Evolutionary conservation across 495 filamentous ascomycete genomes (phyloP).

Genomic region (Viridothelium virens): DNA sequence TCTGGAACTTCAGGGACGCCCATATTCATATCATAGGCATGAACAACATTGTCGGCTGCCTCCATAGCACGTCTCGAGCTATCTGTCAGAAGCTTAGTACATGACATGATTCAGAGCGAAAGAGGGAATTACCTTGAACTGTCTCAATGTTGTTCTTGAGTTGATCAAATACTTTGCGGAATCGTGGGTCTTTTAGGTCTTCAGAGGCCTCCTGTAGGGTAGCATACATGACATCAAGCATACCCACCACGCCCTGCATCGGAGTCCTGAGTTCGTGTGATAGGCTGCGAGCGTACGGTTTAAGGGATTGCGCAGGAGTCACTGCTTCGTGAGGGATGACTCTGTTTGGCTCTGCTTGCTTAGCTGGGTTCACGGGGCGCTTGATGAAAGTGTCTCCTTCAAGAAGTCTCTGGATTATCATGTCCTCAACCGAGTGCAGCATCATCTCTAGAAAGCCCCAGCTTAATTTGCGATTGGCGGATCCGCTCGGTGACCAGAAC

Average conservation of each 20-base stretch:
- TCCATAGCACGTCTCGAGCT: constrained; percentile 72
- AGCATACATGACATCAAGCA: constrained; percentile 80
- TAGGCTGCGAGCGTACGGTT: constrained; percentile 69
- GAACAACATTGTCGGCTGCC: constrained; percentile 76
- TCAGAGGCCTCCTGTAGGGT: constrained; percentile 65
- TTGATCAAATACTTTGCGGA: constrained; percentile 51
- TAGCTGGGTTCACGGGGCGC: constrained; percentile 10
- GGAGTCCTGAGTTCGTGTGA: constrained; percentile 76
- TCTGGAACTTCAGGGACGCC: constrained; percentile 55
- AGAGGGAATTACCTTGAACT: constrained; percentile 52
- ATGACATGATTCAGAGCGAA: not conserved
- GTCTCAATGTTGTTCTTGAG: constrained; percentile 69
- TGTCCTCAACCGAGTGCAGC: constrained; percentile 66
- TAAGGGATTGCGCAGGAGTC: constrained; percentile 56
- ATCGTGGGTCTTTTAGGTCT: constrained; percentile 43
- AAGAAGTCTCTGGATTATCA: constrained; percentile 54
- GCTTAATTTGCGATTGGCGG: constrained; percentile 47
- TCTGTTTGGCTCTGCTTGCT: constrained; percentile 29
- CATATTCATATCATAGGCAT: constrained; percentile 84
- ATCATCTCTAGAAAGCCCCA: constrained; percentile 71
- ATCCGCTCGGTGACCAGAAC: constrained; percentile 62
- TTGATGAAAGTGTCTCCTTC: constrained; percentile 40
- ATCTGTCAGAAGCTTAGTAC: constrained; percentile 39
- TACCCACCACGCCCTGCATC: constrained; percentile 80
- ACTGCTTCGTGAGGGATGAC: constrained; percentile 47